Percentiles rank a stretch among this genome's conserved stretches.
These are phyloP conservation scores for Avena sativa DNA, from an alignment of 176 grass and related monocot species.

Conservation along the genomic window DNA sequence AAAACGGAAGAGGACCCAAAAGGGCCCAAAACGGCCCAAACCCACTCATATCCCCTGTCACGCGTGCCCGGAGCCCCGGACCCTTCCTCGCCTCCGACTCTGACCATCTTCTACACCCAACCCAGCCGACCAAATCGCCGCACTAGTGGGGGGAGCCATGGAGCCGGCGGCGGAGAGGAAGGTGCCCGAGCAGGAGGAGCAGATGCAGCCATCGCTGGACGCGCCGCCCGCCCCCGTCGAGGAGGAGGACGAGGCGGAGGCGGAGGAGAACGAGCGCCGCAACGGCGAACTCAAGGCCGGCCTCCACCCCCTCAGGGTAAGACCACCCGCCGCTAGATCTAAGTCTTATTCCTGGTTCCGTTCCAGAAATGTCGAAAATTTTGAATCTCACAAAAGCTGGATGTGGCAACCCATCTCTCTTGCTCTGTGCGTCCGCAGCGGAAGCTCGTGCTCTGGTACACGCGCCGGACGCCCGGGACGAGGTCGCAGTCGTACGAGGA, in stretches of 20 bases:
- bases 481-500: constrained; percentile 91
- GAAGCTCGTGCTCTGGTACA: constrained; percentile 94
- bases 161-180: constrained; percentile 45
- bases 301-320: constrained; percentile 92
- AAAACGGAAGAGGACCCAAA: neutral
- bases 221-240: constrained; percentile 7
- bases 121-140: constrained; percentile 42
- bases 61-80: constrained; percentile 25
- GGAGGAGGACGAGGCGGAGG: constrained; percentile 61
- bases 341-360: neutral
- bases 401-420: constrained; percentile 15
- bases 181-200: constrained; percentile 52
- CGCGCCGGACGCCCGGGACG: constrained; percentile 76
- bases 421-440: constrained; percentile 48
- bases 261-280: constrained; percentile 73
- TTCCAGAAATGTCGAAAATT: neutral
- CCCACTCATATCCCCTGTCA: neutral
- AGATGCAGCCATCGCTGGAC: constrained; percentile 41
- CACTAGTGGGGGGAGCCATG: constrained; percentile 11
- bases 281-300: constrained; percentile 81
- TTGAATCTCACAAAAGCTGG: neutral
- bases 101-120: constrained; percentile 3
- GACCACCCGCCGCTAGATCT: constrained; percentile 45
- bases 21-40: neutral
- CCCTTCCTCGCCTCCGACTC: constrained; percentile 26